These are phyloP conservation scores for Pseudogymnoascus sp. DNA, from an alignment of 2,329 filamentous ascomycete species.

Conservation along the genomic window DNA sequence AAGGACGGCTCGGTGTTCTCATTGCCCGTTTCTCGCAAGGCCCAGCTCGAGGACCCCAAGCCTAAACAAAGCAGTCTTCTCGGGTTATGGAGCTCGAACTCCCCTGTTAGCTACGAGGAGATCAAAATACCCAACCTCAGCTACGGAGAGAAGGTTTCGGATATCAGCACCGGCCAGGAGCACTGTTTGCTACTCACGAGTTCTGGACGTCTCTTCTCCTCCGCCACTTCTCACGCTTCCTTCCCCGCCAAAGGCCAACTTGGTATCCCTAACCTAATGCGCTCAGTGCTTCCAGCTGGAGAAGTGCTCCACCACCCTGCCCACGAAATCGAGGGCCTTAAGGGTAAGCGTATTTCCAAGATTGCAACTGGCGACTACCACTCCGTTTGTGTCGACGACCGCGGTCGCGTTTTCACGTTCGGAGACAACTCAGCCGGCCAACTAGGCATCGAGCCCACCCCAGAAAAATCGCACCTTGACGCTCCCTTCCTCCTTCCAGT, in stretches of 20 bases:
- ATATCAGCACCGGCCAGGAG: slow-evolving; percentile 73
- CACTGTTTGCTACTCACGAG: slow-evolving; percentile 82
- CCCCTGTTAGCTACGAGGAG: slow-evolving; percentile 62
- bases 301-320: slow-evolving; percentile 64
- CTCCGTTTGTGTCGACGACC: slow-evolving; percentile 67
- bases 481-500: slow-evolving; percentile 64
- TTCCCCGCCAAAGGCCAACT: slow-evolving; percentile 83
- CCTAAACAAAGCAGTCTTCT: slow-evolving; percentile 59
- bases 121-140: slow-evolving; percentile 58
- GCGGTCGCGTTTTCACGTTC: slow-evolving; percentile 76
- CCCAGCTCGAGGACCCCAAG: slow-evolving; percentile 61
- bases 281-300: slow-evolving; percentile 67
- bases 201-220: slow-evolving; percentile 77
- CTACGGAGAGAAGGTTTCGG: slow-evolving; percentile 65
- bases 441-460: slow-evolving; percentile 68
- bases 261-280: slow-evolving; percentile 75
- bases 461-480: slow-evolving; percentile 56
- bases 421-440: slow-evolving; percentile 92
- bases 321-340: slow-evolving; percentile 68
- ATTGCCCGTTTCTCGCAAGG: slow-evolving; percentile 65
- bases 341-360: slow-evolving; percentile 61
- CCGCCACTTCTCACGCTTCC: slow-evolving; percentile 69
- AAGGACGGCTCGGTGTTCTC: slow-evolving; percentile 76
- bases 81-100: slow-evolving; percentile 59
- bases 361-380: slow-evolving; percentile 85